These are phyloP conservation scores for Lecanoromycetidae sp. DNA, from an alignment of 2,329 filamentous ascomycete genomes.

Conservation along the genomic window DNA sequence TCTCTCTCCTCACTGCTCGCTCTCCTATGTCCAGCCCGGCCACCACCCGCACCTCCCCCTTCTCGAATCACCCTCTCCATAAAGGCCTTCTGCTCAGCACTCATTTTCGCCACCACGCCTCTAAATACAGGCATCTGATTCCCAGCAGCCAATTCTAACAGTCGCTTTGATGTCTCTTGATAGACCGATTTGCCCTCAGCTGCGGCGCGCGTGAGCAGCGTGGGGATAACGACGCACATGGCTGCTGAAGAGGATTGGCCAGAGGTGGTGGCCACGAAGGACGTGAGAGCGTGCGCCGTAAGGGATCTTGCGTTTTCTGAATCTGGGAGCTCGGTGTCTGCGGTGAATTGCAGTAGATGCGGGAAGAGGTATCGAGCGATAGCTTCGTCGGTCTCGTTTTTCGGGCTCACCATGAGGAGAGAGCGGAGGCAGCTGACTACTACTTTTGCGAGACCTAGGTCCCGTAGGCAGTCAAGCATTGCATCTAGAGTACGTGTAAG, in stretches of 20 bases:
- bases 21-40: slow-evolving; percentile 26
- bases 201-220: slow-evolving; percentile 60
- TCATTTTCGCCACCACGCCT: slow-evolving; percentile 59
- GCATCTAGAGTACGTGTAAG: slow-evolving; percentile 66
- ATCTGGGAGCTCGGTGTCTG: slow-evolving; percentile 59
- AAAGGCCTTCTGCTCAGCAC: slow-evolving; percentile 56
- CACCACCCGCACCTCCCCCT: slow-evolving; percentile 40
- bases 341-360: slow-evolving; percentile 62
- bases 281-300: slow-evolving; percentile 61
- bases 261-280: slow-evolving; percentile 43
- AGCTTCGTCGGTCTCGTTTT: slow-evolving; percentile 55
- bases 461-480: slow-evolving; percentile 61
- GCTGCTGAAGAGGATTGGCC: slow-evolving; percentile 32
- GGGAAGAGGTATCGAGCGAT: slow-evolving; percentile 66
- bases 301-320: slow-evolving; percentile 62
- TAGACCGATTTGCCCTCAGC: slow-evolving; percentile 49
- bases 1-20: slow-evolving; percentile 36
- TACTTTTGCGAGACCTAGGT: slow-evolving; percentile 56
- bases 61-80: slow-evolving; percentile 70
- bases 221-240: slow-evolving; percentile 65
- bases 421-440: slow-evolving; percentile 83
- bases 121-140: slow-evolving; percentile 63
- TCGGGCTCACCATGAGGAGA: slow-evolving; percentile 54
- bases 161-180: slow-evolving; percentile 58
- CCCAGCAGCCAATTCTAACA: slow-evolving; percentile 61